phyloP scores from a whole-genome alignment of 345 rosid genomes.

The Dimocarpus longan region DNA sequence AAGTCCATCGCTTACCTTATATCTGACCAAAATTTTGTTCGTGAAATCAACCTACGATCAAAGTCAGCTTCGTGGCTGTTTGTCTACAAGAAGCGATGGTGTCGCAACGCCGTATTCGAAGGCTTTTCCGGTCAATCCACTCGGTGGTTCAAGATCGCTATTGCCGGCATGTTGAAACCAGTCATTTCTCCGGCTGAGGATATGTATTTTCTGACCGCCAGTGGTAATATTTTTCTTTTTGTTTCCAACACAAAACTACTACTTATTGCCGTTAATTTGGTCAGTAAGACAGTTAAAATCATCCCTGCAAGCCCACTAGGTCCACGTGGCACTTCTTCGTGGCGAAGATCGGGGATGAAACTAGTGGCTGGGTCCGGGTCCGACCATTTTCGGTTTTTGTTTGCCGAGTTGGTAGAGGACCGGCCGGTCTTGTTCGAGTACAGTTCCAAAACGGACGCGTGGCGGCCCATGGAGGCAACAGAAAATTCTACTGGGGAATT shows the following conservation, averaged over 20 bases:
- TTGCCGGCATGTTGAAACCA: slow-evolving; percentile 44
- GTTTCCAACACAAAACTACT: slow-evolving; percentile 68
- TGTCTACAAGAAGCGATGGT: slow-evolving; percentile 77
- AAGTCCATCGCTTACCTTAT: slow-evolving; percentile 42
- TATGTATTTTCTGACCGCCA: slow-evolving; percentile 58
- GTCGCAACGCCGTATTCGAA: slow-evolving; percentile 47
- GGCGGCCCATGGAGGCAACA: slow-evolving; percentile 49
- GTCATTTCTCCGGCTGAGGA: slow-evolving; percentile 28
- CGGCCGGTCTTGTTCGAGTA: slow-evolving; percentile 54
- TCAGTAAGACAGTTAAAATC: slow-evolving; percentile 38
- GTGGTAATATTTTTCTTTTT: slow-evolving; percentile 60
- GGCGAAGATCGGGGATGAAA: slow-evolving; percentile 84
- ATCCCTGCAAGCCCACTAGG: slow-evolving; percentile 75
- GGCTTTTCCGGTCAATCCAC: slow-evolving; percentile 53
- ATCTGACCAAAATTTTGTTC: slow-evolving; percentile 60
- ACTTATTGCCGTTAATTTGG: slow-evolving; percentile 62
- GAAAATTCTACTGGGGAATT: neutral
- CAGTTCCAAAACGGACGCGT: slow-evolving; percentile 44
- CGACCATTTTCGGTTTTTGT: slow-evolving; percentile 59
- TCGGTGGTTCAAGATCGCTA: slow-evolving; percentile 63
- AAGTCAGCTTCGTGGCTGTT: slow-evolving; percentile 65
- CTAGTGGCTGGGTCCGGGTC: slow-evolving; percentile 34
- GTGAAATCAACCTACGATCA: slow-evolving; percentile 50
- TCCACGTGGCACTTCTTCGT: slow-evolving; percentile 78
- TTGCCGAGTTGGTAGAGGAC: slow-evolving; percentile 60